Percentiles rank a stretch among this genome's conserved stretches.
Conservation (phyloP, 805 yeast genomes). For the Ogataea wickerhamii region DNA sequence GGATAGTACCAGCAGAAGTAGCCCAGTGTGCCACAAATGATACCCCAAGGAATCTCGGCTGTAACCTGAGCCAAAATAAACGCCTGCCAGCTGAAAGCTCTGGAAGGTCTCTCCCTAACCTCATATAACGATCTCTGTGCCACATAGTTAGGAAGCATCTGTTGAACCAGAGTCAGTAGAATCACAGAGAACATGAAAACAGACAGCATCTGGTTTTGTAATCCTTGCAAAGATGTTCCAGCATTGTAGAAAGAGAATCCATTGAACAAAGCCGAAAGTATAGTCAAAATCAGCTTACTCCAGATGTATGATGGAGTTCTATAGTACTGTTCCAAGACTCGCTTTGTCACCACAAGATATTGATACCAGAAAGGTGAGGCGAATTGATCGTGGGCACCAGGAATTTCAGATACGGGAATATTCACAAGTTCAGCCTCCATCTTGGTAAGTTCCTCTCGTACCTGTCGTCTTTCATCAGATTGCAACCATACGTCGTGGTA, state of each 20-base stretch:
- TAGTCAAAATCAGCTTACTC: slow-evolving; percentile 52
- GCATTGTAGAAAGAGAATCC: slow-evolving; percentile 72
- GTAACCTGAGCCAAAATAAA: slow-evolving; percentile 59
- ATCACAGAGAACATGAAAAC: slow-evolving; percentile 63
- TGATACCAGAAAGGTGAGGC: slow-evolving; percentile 44
- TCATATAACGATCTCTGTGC: slow-evolving; percentile 64
- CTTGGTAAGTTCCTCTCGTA: slow-evolving; percentile 53
- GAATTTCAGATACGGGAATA: slow-evolving; percentile 31
- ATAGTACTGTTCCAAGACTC: slow-evolving; percentile 62
- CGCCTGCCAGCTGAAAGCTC: slow-evolving; percentile 63
- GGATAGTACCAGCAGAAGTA: slow-evolving; percentile 72
- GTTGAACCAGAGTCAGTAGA: slow-evolving; percentile 56
- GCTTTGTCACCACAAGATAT: slow-evolving; percentile 40
- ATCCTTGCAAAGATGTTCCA: slow-evolving; percentile 54
- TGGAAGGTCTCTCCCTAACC: slow-evolving; percentile 70
- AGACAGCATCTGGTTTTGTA: slow-evolving; percentile 81
- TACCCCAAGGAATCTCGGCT: slow-evolving; percentile 65
- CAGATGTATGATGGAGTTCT: slow-evolving; percentile 59
- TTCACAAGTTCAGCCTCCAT: slow-evolving; percentile 60
- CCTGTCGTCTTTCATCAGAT: slow-evolving; percentile 58
- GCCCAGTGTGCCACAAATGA: slow-evolving; percentile 57
- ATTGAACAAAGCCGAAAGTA: slow-evolving; percentile 54
- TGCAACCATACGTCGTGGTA: slow-evolving; percentile 74
- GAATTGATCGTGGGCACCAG: slow-evolving; percentile 35
- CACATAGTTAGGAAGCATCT: slow-evolving; percentile 59